Evolutionary conservation across 179 eudicot genomes (phyloP).

Genomic region (Beta corolliflora): DNA sequence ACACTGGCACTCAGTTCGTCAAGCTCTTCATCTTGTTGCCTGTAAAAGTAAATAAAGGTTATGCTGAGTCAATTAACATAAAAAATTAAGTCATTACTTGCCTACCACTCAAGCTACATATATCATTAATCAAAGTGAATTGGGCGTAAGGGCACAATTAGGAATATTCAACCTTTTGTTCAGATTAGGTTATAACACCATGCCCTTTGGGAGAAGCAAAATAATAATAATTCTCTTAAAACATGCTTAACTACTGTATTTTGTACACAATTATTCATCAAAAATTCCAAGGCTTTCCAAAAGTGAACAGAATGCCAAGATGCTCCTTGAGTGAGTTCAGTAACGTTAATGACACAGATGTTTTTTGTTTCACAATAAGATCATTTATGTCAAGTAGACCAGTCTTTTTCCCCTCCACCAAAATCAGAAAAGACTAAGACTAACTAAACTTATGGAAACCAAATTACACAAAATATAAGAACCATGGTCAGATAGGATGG

Average conservation of each 20-base stretch:
- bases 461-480: too few species aligned
- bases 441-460: not conserved
- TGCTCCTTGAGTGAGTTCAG: not conserved
- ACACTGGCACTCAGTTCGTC: conserved; percentile 91
- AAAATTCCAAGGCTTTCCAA: not conserved
- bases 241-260: not conserved
- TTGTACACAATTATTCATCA: too few species aligned
- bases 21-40: conserved; percentile 94
- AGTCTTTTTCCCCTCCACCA: not conserved
- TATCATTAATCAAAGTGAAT: not conserved
- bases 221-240: not conserved
- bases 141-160: not conserved
- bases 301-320: not conserved
- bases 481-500: not conserved
- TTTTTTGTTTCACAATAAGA: too few species aligned
- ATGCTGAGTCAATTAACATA: not conserved
- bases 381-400: not conserved
- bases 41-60: conserved; percentile 32
- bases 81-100: not conserved
- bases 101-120: not conserved
- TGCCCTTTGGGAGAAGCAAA: not conserved
- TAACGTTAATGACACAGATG: not conserved
- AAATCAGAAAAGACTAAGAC: not conserved
- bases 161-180: not conserved
- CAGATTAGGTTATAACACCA: not conserved